phyloP scores from a whole-genome alignment of 129 eudicot genomes.

The Pulicaria dysenterica region DNA sequence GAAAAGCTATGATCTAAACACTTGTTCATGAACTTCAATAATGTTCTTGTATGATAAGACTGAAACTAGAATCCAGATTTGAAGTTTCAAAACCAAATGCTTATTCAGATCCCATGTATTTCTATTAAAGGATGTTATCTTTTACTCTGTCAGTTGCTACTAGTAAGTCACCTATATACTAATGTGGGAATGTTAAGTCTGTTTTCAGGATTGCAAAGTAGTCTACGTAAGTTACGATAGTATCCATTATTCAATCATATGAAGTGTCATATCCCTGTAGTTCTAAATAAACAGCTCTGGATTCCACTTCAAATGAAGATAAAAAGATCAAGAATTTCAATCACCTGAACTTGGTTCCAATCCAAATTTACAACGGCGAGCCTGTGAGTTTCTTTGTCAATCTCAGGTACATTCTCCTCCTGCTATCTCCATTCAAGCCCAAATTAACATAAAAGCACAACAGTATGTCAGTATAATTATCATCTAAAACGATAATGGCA shows the following conservation, averaged over 20 bases:
- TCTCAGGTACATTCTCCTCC: slow-evolving; percentile 82
- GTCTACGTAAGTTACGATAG: not conserved
- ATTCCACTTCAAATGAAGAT: not conserved
- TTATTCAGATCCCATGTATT: not conserved
- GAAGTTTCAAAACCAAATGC: not conserved
- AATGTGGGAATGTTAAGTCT: not conserved
- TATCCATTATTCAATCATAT: not conserved
- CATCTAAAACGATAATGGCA: not conserved
- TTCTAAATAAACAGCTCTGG: not conserved
- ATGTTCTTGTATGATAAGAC: not conserved
- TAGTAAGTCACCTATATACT: not conserved
- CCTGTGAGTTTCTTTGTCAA: slow-evolving; percentile 80
- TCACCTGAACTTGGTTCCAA: slow-evolving; percentile 86
- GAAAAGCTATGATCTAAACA: not conserved
- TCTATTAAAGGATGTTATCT: not conserved
- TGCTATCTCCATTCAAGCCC: slow-evolving; percentile 28
- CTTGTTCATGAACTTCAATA: not conserved
- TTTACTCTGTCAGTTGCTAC: not conserved
- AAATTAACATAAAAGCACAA: slow-evolving; percentile 3
- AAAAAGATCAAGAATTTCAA: not conserved
- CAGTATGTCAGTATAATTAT: not conserved
- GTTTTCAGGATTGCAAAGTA: not conserved
- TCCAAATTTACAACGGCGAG: slow-evolving; percentile 89
- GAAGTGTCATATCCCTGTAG: not conserved
- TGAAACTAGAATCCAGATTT: not conserved